A percentile compares a stretch with the other conserved stretches of the same genome.
Evolutionary conservation across 1,284 basidiomycete species (phyloP).

Genomic region (Cutaneotrichosporon dermatis): DNA sequence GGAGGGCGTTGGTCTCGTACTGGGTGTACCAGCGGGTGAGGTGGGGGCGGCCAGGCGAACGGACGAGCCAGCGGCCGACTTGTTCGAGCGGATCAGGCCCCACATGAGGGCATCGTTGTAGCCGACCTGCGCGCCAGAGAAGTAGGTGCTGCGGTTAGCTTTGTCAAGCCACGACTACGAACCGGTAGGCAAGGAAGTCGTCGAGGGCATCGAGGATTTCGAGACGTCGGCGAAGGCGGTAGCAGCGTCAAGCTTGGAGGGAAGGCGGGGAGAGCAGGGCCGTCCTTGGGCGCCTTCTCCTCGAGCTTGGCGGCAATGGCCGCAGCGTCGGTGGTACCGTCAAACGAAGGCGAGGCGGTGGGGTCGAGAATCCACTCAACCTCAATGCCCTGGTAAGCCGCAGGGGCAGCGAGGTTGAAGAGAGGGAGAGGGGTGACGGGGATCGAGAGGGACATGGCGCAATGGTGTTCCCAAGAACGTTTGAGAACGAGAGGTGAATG

Average conservation of each 20-base stretch:
- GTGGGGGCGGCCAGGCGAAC: constrained; percentile 78
- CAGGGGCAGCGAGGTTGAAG: constrained; percentile 39
- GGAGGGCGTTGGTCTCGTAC: constrained; percentile 71
- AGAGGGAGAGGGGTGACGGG: constrained; percentile 39
- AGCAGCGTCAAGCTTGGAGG: constrained; percentile 42
- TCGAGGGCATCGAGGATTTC: constrained; percentile 70
- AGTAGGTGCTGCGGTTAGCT: constrained; percentile 61
- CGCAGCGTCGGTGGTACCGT: constrained; percentile 33
- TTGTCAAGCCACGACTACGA: too few relatives aligned
- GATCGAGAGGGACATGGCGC: constrained; percentile 33
- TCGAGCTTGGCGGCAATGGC: constrained; percentile 37
- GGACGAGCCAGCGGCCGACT: constrained; percentile 72
- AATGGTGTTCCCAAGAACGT: not conserved
- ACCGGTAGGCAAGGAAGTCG: constrained; percentile 63
- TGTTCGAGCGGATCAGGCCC: constrained; percentile 68
- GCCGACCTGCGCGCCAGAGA: constrained; percentile 66
- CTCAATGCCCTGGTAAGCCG: constrained; percentile 30
- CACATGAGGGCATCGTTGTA: constrained; percentile 77
- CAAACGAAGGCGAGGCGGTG: constrained; percentile 31
- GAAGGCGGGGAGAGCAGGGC: constrained; percentile 45
- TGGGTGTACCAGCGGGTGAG: constrained; percentile 80
- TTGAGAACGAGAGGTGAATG: not conserved
- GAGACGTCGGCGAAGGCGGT: constrained; percentile 63
- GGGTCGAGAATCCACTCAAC: constrained; percentile 33
- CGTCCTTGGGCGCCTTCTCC: constrained; percentile 28